A percentile compares a stretch with the other conserved stretches of the same genome.
Conservation (phyloP, 1,139 yeast species). For the Taphrina wiesneri region DNA sequence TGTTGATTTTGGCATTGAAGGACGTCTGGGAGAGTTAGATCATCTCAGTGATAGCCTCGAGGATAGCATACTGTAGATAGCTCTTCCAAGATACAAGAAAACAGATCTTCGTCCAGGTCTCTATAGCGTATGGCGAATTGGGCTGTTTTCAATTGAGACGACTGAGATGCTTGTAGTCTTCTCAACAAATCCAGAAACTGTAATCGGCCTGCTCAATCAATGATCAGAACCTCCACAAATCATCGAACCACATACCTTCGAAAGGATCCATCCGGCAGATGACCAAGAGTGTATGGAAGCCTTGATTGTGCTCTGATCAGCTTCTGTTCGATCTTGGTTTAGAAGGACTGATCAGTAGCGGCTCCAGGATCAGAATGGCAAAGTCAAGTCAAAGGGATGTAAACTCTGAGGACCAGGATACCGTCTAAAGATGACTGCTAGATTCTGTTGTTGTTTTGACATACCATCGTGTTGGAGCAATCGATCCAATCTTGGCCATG, state of each 20-base stretch:
- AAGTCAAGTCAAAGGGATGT: no score
- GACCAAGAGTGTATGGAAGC: no score
- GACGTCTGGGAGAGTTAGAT: constrained; percentile 42
- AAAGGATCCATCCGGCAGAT: constrained; percentile 37
- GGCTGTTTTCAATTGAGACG: constrained; percentile 42
- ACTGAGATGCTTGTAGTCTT: constrained; percentile 61
- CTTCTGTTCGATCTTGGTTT: no score
- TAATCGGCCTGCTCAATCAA: constrained; percentile 71
- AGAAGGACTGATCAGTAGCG: no score
- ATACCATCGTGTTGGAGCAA: no score
- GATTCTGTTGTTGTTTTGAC: no score
- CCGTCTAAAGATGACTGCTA: no score
- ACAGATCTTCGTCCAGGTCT: constrained; percentile 70
- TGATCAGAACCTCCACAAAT: constrained; percentile 5
- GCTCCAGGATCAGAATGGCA: no score
- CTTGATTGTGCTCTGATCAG: background rate
- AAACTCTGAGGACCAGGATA: no score
- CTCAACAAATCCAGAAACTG: constrained; percentile 65
- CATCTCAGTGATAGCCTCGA: constrained; percentile 40
- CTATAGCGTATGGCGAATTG: constrained; percentile 41
- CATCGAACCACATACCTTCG: constrained; percentile 33
- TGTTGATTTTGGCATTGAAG: constrained; percentile 63
- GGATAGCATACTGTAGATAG: constrained; percentile 49
- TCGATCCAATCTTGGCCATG: no score
- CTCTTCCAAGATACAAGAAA: constrained; percentile 69